Evolutionary conservation across 176 grass and related monocot genomes (phyloP), one percentile per base, ranked within the genome.

Genomic region (Hyparrhenia diplandra): DNA sequence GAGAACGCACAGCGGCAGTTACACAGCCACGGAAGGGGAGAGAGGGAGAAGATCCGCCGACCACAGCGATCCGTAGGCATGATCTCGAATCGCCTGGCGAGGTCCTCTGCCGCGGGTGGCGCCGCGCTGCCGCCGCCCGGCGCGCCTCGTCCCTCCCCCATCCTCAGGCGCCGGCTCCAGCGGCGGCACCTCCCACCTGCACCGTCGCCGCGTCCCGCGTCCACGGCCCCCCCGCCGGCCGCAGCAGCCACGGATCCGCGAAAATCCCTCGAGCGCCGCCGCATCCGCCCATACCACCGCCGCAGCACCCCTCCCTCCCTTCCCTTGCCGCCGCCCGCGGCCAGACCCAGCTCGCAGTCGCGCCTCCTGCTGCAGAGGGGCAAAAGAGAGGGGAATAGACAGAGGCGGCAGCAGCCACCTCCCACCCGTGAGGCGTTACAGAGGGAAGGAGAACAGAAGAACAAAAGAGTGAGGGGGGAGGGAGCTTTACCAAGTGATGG

Each of bases 281-380:
- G 78, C 70, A 69, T 71, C 79, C 24, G 83, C 80, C 83, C 84
- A 88, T 41, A 59, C 74, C 14, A 11, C 81, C 24, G 43, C 25
- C 63, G 45, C 11, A 0, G 20, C 40, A 1, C 10, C 68, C 9
- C 29, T 31, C 13, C 8, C 45, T n/a, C n/a, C 29, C 64, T 27
- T 73, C 43, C n/a, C 21, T 70, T 61, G 39, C 34, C 61, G 71
- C 61, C n/a, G n/a, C n/a, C n/a, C n/a, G n/a, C n/a, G 28, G 5
- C 69, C 81, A 35, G 89, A 91, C 85, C 92, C 92, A 94, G 89
- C 77, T 91, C 92, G 87, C 92, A 94, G 58, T 91, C 84, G 87
- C 92, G 91, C 86, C 89, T 67, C 69, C 92, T 85, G 75, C 92
- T 94, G 87, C 86, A 55, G 29, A 13, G 60, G 67, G 1, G 69